Evolutionary conservation across 2,329 filamentous ascomycete genomes (phyloP), one percentile per base, ranked within the genome.

Genomic region (Hortaea werneckii): DNA sequence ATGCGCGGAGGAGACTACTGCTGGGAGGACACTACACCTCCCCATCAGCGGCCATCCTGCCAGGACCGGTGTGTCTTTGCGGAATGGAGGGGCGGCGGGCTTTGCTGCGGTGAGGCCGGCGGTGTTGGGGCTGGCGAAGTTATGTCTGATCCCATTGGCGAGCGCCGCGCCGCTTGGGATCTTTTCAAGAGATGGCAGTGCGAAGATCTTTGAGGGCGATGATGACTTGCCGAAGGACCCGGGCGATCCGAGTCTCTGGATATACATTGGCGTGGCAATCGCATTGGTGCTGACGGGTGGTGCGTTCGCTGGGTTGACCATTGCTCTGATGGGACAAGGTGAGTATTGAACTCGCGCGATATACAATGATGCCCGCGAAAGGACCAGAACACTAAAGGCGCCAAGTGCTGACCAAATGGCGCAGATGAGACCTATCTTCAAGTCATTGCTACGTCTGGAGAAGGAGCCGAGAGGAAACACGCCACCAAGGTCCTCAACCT

Each of bases 401-500:
- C 9, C 9, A 35, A 9, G 32, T 35, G 32, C 32, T 35, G 32
- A 35, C 32, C 32, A 2, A 35, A 35, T 9, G 37, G 10, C 13
- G 10, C 13, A 39, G 92, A 98, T 70, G 89, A 94, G 66, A 94
- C 96, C 59, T 95, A 98, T 66, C 78, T 98, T 11, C 92, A 95
- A 68, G 92, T 98, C 53, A 84, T 98, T 53, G 82, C 88, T 43
- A 82, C 83, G 37, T 94, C 92, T 44, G 82, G 85, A 40, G 83
- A 87, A 65, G 87, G 84, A 45, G 74, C 81, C n/a, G 90, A 96
- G 68, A 83, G 82, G 60, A 87, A 81, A 61, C 87, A 95, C 62
- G 92, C 92, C 0, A 78, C 77, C 46, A 83, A 80, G 53, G 92
- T 98, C 8, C 75, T 92, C 56, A 75, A 80, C 38, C 72, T 98